Conservation (phyloP, 495 filamentous ascomycete species). For the Viridothelium virens region DNA sequence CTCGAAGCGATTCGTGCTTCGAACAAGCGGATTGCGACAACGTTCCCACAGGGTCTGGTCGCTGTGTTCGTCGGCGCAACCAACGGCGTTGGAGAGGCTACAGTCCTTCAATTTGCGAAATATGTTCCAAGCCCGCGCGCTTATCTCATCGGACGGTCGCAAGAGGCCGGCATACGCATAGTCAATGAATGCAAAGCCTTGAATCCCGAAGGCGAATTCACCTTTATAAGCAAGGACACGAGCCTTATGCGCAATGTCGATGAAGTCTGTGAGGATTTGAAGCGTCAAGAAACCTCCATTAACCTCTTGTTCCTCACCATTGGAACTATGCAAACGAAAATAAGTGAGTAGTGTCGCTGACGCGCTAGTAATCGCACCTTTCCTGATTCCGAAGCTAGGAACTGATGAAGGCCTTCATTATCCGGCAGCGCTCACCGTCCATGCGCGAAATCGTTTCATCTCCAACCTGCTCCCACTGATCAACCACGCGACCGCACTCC, state of each 20-base stretch:
- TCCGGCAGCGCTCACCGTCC: conserved; percentile 49
- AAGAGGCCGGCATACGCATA: conserved; percentile 24
- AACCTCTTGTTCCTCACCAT: conserved; percentile 56
- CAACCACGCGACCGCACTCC: conserved; percentile 18
- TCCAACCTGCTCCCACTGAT: conserved; percentile 31
- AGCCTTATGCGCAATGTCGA: conserved; percentile 55
- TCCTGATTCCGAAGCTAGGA: conserved; percentile 31
- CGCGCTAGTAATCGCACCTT: neutral
- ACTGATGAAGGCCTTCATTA: conserved; percentile 53
- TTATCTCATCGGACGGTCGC: conserved; percentile 15
- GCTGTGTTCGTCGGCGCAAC: conserved; percentile 60
- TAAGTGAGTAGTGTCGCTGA: conserved; percentile 14
- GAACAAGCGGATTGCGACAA: conserved; percentile 29
- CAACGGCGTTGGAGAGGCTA: conserved; percentile 52
- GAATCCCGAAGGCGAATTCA: conserved; percentile 44
- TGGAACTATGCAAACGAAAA: conserved; percentile 38
- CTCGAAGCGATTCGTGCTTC: conserved; percentile 15
- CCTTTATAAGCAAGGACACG: conserved; percentile 52
- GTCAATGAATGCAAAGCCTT: conserved; percentile 28
- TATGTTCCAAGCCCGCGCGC: conserved; percentile 39
- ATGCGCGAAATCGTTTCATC: conserved; percentile 56
- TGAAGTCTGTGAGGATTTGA: conserved; percentile 49
- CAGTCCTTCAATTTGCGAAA: conserved; percentile 49
- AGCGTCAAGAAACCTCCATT: conserved; percentile 45
- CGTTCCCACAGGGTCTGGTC: conserved; percentile 39